Evolutionary conservation across 2,329 filamentous ascomycete genomes (phyloP).

Genomic region (Fusarium foetens): DNA sequence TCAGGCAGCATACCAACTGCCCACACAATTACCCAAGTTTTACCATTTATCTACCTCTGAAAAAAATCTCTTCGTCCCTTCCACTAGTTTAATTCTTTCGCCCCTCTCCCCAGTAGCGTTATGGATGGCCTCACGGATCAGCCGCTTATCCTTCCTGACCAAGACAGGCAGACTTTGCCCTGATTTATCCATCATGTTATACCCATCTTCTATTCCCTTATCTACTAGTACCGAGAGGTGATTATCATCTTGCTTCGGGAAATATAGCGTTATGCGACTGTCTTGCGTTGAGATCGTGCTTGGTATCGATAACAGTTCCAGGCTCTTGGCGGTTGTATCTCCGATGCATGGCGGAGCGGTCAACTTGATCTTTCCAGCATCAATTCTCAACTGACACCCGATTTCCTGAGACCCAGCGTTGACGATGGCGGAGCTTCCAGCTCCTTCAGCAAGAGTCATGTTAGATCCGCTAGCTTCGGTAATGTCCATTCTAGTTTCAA

Average conservation of each 20-base stretch:
- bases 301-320: no score
- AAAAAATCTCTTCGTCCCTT: neutral
- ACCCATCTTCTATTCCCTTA: neutral
- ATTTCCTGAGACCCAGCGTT: neutral
- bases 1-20: no score
- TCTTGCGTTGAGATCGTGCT: no score
- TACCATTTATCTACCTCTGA: neutral
- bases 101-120: neutral
- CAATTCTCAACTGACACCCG: neutral
- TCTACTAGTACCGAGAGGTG: neutral
- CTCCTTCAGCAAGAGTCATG: neutral
- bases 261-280: no score
- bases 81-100: neutral
- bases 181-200: neutral
- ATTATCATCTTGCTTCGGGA: neutral
- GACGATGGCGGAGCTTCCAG: neutral
- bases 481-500: neutral
- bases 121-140: neutral
- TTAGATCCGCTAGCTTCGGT: accelerated
- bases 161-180: neutral
- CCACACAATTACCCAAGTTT: no score
- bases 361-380: neutral
- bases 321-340: neutral
- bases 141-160: neutral
- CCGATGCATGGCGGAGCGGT: accelerated